phyloP scores from a whole-genome alignment of 2,329 filamentous ascomycete genomes.

The Alternaria sp. region DNA sequence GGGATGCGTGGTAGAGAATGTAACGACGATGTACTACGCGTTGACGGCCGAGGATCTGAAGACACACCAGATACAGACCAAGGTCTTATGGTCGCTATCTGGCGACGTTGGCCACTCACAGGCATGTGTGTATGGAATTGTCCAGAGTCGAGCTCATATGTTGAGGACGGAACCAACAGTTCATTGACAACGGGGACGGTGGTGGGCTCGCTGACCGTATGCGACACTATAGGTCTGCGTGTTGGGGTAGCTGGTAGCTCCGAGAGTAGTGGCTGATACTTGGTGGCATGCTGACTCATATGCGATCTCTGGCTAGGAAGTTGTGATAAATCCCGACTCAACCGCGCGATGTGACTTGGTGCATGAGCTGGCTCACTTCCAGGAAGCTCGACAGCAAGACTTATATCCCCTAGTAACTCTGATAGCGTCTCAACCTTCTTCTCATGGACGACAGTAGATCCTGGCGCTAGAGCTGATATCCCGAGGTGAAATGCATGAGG shows the following conservation, averaged over 20 bases:
- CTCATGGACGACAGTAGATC: neutral
- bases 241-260: constrained; percentile 12
- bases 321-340: neutral
- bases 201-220: constrained; percentile 16
- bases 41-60: neutral
- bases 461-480: neutral
- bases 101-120: neutral
- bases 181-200: neutral
- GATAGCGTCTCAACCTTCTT: neutral
- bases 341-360: neutral
- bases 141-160: neutral
- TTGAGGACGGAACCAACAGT: neutral
- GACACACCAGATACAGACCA: neutral
- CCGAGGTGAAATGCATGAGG: constrained; percentile 22
- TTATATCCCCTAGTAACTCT: constrained; percentile 21
- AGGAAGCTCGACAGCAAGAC: constrained; percentile 18
- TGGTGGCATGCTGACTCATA: neutral
- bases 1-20: neutral
- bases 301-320: neutral
- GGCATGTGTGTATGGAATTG: neutral
- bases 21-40: neutral
- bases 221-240: constrained; percentile 13
- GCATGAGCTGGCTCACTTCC: constrained; percentile 14
- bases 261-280: neutral
- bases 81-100: neutral